These are phyloP conservation scores for Penicillium verhagenii DNA, from an alignment of 495 filamentous ascomycete genomes.

Conservation along the genomic window DNA sequence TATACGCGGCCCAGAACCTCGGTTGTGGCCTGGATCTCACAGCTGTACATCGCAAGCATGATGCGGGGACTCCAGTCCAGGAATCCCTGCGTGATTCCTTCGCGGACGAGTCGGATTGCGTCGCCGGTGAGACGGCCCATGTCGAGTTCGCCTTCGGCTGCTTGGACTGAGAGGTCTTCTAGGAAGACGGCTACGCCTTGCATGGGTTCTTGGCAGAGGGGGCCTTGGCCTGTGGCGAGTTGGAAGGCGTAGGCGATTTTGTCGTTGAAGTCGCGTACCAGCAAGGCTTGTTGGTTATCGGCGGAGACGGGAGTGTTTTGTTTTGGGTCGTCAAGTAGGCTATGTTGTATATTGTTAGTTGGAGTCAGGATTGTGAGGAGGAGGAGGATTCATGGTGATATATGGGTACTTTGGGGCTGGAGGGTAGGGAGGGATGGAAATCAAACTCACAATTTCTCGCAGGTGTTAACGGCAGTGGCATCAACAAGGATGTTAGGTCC, in stretches of 20 bases:
- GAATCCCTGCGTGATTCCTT: constrained; percentile 83
- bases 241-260: constrained; percentile 94
- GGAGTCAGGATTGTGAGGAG: too few species aligned
- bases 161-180: constrained; percentile 67
- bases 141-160: constrained; percentile 61
- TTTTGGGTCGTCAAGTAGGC: constrained; percentile 41
- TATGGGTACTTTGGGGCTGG: too few species aligned
- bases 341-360: constrained; percentile 21
- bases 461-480: constrained; percentile 67
- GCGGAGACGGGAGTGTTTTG: constrained; percentile 22
- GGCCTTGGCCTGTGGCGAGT: constrained; percentile 82
- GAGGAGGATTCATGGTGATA: too few species aligned
- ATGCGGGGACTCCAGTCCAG: constrained; percentile 93
- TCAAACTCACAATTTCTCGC: constrained; percentile 75
- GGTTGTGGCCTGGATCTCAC: constrained; percentile 93
- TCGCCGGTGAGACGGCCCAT: constrained; percentile 87
- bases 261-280: constrained; percentile 76
- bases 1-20: constrained; percentile 96
- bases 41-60: constrained; percentile 96
- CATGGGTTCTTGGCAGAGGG: constrained; percentile 89
- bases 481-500: constrained; percentile 93
- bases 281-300: constrained; percentile 52
- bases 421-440: too few species aligned
- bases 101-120: constrained; percentile 81
- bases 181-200: constrained; percentile 92